These are phyloP conservation scores for Crithidia brevicula DNA, from an alignment of 208 protist genomes.

Conservation along the genomic window DNA sequence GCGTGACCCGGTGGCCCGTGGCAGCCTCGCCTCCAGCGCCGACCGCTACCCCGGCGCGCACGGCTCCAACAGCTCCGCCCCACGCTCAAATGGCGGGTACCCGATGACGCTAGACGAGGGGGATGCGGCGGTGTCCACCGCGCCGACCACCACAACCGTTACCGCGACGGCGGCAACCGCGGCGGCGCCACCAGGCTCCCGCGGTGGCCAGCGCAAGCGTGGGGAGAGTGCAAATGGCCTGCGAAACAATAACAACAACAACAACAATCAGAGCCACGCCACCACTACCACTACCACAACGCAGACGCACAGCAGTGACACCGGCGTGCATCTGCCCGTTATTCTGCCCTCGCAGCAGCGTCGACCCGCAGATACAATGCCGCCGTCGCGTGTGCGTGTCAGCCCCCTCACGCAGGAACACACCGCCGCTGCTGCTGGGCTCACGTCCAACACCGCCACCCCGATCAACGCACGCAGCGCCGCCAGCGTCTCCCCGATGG, in stretches of 20 bases:
- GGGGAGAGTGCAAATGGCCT: not conserved
- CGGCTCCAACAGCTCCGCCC: slow-evolving; percentile 1
- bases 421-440: not conserved
- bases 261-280: not conserved
- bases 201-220: not conserved
- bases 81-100: slow-evolving; percentile 11
- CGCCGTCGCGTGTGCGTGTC: slow-evolving; percentile 7
- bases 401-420: slow-evolving; percentile 5
- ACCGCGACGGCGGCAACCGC: not conserved
- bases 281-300: not conserved
- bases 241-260: slow-evolving; percentile 6
- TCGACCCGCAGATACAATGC: slow-evolving; percentile 1
- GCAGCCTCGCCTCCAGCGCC: not conserved
- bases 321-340: slow-evolving; percentile 6
- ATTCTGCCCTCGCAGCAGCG: slow-evolving; percentile 21
- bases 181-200: not conserved
- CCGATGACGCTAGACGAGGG: not conserved
- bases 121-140: not conserved
- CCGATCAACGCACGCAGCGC: slow-evolving; percentile 11
- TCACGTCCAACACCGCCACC: not conserved
- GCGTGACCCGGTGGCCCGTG: not conserved
- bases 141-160: not conserved
- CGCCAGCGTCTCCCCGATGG: not conserved
- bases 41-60: slow-evolving; percentile 7
- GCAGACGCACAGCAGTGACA: not conserved